Conservation (phyloP, 1,284 basidiomycete species). For the Vanrija sp. region DNA sequence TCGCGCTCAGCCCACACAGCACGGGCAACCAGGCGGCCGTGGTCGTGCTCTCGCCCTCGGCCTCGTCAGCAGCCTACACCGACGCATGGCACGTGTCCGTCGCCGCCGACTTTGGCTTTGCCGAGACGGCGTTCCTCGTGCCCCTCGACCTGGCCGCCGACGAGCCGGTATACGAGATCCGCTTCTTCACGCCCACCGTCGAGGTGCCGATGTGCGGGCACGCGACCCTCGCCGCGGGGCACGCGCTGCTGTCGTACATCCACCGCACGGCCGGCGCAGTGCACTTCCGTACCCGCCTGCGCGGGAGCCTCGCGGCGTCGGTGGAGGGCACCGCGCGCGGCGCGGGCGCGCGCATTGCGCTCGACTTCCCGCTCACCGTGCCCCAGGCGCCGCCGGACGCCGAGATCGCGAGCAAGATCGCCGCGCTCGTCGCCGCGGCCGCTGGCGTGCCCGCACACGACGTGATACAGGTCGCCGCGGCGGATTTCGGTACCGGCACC, state of each 20-base stretch:
- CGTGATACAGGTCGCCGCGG: too few relatives aligned
- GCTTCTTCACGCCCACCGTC: conserved; percentile 38
- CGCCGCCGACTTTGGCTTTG: conserved; percentile 35
- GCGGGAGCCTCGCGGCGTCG: conserved; percentile 27
- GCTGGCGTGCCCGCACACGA: too few relatives aligned
- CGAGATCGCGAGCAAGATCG: too few relatives aligned
- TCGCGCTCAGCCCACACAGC: conserved; percentile 24
- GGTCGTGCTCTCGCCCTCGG: conserved; percentile 28
- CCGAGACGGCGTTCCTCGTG: conserved; percentile 39
- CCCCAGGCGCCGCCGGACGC: conserved; percentile 1
- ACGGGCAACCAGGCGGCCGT: conserved; percentile 43
- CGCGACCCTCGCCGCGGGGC: conserved; percentile 37
- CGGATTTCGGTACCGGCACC: background rate
- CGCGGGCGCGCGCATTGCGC: conserved; percentile 2
- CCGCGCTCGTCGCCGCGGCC: too few relatives aligned
- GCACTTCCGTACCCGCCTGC: conserved; percentile 27
- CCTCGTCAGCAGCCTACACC: conserved; percentile 26
- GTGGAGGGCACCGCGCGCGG: conserved; percentile 3
- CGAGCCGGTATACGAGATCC: conserved; percentile 24
- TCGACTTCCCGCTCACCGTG: conserved; percentile 5
- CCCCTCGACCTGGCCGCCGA: conserved; percentile 13
- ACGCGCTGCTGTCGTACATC: conserved; percentile 24
- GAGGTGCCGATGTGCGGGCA: conserved; percentile 42
- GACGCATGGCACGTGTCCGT: conserved; percentile 2
- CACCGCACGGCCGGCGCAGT: conserved; percentile 16